A percentile compares a stretch with the other conserved stretches of the same genome.
Conservation (phyloP, 257 asterid species). For the Parsonsia alboflavescens region DNA sequence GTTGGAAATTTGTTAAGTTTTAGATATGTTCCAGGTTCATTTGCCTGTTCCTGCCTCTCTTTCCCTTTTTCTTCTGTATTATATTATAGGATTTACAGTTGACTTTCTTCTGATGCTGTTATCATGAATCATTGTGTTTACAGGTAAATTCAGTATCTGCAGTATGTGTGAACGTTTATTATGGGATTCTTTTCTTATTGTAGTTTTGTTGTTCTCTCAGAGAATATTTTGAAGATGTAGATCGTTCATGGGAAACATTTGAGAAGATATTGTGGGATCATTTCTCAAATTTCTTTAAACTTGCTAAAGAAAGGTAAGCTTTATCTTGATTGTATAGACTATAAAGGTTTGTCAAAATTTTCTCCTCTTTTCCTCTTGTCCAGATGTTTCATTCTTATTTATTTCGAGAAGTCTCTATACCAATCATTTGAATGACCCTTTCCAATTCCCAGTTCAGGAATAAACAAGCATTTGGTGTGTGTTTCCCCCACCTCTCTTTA, state of each 20-base stretch:
- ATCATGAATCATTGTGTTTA: neutral
- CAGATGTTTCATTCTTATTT: neutral
- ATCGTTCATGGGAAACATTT: slow-evolving; percentile 94
- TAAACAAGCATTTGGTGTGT: neutral
- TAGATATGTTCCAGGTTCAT: neutral
- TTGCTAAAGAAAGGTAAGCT: slow-evolving; percentile 86
- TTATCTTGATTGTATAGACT: slow-evolving; percentile 11
- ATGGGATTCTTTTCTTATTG: neutral
- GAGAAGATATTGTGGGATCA: slow-evolving; percentile 93
- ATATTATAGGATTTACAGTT: too few species aligned
- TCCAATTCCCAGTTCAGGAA: neutral
- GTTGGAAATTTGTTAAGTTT: neutral
- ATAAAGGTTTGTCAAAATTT: neutral
- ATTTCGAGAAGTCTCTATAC: neutral
- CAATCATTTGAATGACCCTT: neutral
- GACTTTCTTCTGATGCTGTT: neutral
- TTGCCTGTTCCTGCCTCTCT: too few species aligned
- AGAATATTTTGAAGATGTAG: slow-evolving; percentile 96
- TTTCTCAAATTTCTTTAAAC: slow-evolving; percentile 74
- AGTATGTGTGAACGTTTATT: neutral
- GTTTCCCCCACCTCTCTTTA: neutral
- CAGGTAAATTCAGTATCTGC: neutral
- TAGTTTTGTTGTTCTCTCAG: slow-evolving; percentile 32
- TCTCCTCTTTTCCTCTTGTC: neutral
- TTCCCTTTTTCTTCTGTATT: neutral